Evolutionary conservation across 2,329 filamentous ascomycete genomes (phyloP), one percentile per base, ranked within the genome.

Genomic region (Exophiala phaeomuriformis): DNA sequence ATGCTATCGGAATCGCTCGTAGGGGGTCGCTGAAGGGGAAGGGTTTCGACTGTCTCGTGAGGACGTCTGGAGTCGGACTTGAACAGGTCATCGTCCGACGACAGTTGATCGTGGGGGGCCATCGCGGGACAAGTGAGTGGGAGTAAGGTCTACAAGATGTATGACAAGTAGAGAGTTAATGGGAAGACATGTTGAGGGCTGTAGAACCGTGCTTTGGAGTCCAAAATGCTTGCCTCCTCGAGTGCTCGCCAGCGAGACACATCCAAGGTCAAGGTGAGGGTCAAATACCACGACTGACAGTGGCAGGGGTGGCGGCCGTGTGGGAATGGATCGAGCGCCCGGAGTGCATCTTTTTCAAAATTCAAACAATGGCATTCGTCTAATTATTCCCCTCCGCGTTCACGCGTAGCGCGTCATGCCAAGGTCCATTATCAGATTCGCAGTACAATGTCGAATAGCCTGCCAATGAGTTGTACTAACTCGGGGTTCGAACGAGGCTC

Each of bases 11-110:
- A 30, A 44, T 44, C 48, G 49, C 31, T 36, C 47, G 51, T 36
- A 37, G 37, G 49, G 27, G 47, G 31, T 33, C 54, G 47, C 6
- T 33, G 52, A 19, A 63, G 53, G n/a, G 61, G 59, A 2, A 61
- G 44, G 3, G 61, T 63, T 28, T 58, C 55, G 10, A 60, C 46
- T 3, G 61, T 63, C 32, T 59, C 55, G 40, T 61, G 51, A 19
- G 47, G 41, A 35, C 47, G 45, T 39, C 49, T 51, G 39, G 42
- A 52, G 19, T 19, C 32, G 36, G 52, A 49, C 27, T 53, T 57
- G 49, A 61, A 61, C 29, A 59, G 37, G 42, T 61, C 60, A 45
- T 61, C 57, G 46, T 60, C 60, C 3, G 60, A 63, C 30, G 50
- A 53, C 35, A 49, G 47, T 31, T 49, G 44, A 36, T 57, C 53